Base-by-base conservation (phyloP, 2,329 filamentous ascomycete genomes). In the Paracorniculantispora psalliotae region DNA sequence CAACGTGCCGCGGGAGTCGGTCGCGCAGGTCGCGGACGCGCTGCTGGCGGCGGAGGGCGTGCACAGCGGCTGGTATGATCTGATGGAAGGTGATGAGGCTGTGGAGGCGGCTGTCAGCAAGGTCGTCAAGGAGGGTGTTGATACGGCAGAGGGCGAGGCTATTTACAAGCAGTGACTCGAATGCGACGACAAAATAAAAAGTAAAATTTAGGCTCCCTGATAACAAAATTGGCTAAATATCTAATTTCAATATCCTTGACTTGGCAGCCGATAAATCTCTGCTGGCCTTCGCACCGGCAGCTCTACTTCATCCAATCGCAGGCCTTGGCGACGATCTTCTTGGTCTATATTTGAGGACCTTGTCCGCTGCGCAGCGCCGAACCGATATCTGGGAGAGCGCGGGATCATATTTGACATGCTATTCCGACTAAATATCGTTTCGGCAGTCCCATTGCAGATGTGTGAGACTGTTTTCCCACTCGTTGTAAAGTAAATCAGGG, bases 401-500 rank as follows among this genome's bases (percentile, higher is more conserved):
- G 26, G 10, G 21, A 15, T 39, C 25, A 19, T 21, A 13, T 56
- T 12, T 63, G 53, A 10, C 37, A 37, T 6, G 37, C 51, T n/a
- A 59, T 54, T 33, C 37, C 46, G 26, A 2, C 47, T 51, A 56
- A n/a, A 62, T 54, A 26, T 61, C 65, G 19, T 58, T 15, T 62
- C 47, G 57, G 67, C 7, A 62, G 26, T 19, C 56, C 52, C 43
- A 47, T 61, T 4, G 64, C n/a, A 47, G 69, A 71, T n/a, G 67
- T 69, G 44, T 64, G 43, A 10, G 15, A 74, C 63, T 1, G 61
- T 66, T 15, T 62, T 65, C 80, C 79, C 83, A 64, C 79, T 89
- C 1, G 88, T 89, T 2, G 81, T 83, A 61, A 89, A 82, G 71
- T 91, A 93, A 53, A 93, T 90, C 51, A 90, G 73, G 35, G 86